Evolutionary conservation across 2,329 filamentous ascomycete genomes (phyloP).

Genomic region (Leptographium radiaticola): DNA sequence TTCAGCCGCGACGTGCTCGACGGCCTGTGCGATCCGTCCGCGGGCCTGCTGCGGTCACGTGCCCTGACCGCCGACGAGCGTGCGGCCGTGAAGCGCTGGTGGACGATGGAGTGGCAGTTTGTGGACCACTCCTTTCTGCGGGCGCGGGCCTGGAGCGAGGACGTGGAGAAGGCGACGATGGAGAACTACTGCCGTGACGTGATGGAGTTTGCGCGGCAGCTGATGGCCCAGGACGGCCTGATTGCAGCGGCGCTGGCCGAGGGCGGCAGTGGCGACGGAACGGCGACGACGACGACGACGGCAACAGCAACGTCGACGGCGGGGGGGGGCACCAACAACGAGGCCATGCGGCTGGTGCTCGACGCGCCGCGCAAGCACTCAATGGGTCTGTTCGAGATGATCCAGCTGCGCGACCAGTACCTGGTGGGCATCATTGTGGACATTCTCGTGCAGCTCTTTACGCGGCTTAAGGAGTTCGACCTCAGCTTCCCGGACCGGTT

Average conservation of each 20-base stretch:
- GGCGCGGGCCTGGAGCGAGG: conserved; percentile 72
- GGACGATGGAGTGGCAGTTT: conserved; percentile 72
- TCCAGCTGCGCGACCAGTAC: conserved; percentile 78
- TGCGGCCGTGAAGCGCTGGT: conserved; percentile 60
- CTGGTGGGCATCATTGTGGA: conserved; percentile 71
- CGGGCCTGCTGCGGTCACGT: conserved; percentile 41
- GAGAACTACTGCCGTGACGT: conserved; percentile 87
- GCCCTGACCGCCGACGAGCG: conserved; percentile 48
- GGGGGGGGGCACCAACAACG: conserved; percentile 10
- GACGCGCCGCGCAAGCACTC: conserved; percentile 48
- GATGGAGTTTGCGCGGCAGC: conserved; percentile 81
- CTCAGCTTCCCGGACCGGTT: conserved; percentile 51
- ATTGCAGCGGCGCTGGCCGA: conserved; percentile 55
- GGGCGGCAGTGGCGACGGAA: neutral
- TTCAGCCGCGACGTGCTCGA: conserved; percentile 44
- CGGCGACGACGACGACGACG: conserved; percentile 1
- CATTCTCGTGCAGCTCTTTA: conserved; percentile 72
- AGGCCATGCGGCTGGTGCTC: conserved; percentile 35
- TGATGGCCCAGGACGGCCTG: conserved; percentile 76
- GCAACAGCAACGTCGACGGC: conserved; percentile 2
- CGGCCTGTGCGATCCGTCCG: conserved; percentile 41
- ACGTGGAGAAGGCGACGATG: conserved; percentile 59
- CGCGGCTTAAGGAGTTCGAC: conserved; percentile 62
- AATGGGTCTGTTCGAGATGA: conserved; percentile 71
- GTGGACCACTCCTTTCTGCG: conserved; percentile 69